A percentile compares a stretch with the other conserved stretches of the same genome.
Evolutionary conservation across 331 rosid species (phyloP).

Genomic region (Cydonia oblonga): DNA sequence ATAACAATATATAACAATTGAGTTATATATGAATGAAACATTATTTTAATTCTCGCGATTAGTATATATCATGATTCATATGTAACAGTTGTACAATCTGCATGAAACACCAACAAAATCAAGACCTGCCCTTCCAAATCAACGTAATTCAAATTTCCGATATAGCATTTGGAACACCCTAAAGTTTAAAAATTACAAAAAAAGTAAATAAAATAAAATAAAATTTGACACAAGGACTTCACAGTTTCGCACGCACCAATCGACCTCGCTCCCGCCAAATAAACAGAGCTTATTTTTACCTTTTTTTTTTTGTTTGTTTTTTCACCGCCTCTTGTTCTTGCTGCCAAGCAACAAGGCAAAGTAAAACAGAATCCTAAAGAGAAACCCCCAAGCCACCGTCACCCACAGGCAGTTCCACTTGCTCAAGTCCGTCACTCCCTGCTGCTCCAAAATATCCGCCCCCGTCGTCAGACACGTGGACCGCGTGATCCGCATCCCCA

Average conservation of each 20-base stretch:
- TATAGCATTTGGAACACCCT: not conserved
- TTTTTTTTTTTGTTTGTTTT: not conserved
- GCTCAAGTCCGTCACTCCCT: constrained; percentile 56
- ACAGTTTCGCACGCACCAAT: not conserved
- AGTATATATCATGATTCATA: not conserved
- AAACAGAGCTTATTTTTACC: not conserved
- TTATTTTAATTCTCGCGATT: not conserved
- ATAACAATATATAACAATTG: too few species aligned
- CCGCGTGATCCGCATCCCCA: constrained; percentile 48
- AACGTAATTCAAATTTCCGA: not conserved
- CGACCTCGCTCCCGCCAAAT: not conserved
- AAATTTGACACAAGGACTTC: not conserved
- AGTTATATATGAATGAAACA: not conserved
- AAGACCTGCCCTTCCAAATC: not conserved
- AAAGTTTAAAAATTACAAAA: not conserved
- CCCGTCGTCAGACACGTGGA: constrained; percentile 84
- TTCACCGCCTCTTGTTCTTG: constrained; percentile 73
- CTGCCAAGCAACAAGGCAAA: constrained; percentile 58
- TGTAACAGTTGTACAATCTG: not conserved
- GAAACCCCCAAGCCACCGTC: constrained; percentile 89
- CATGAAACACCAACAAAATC: not conserved
- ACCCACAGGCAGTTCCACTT: constrained; percentile 81
- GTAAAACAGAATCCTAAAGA: constrained; percentile 77
- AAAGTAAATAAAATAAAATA: not conserved
- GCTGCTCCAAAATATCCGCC: constrained; percentile 45